Percentiles rank a stretch among this genome's conserved stretches.
phyloP scores from a whole-genome alignment of 1,284 basidiomycete species.

The Amylostereum areolatum region DNA sequence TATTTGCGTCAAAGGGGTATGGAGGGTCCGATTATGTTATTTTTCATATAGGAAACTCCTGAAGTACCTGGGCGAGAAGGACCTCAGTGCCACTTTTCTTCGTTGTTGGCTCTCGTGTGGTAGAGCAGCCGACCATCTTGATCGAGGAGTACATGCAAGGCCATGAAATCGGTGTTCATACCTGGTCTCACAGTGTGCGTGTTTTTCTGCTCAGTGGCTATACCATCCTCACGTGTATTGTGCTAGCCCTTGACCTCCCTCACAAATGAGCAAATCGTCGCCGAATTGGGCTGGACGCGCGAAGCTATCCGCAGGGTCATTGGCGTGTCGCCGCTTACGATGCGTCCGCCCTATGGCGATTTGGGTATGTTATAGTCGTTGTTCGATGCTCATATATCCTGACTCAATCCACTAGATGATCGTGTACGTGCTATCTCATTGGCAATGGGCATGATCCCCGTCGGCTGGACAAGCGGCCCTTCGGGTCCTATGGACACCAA shows the following conservation, averaged over 20 bases:
- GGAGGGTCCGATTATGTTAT: too few species aligned
- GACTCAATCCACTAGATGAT: constrained; percentile 55
- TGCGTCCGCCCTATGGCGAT: constrained; percentile 48
- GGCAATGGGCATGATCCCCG: constrained; percentile 76
- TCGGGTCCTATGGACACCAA: constrained; percentile 77
- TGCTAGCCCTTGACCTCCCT: constrained; percentile 70
- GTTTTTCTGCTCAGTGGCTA: neutral
- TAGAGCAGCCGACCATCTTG: constrained; percentile 74
- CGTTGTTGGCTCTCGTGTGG: constrained; percentile 85
- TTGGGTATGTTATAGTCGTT: constrained; percentile 21
- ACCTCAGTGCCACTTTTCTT: constrained; percentile 84
- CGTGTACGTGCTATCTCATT: constrained; percentile 82
- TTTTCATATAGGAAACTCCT: constrained; percentile 48
- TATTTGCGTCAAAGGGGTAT: too few species aligned
- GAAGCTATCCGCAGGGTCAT: constrained; percentile 73
- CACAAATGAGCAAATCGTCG: constrained; percentile 84
- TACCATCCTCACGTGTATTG: constrained; percentile 17
- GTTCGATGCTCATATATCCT: constrained; percentile 10
- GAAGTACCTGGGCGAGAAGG: constrained; percentile 59
- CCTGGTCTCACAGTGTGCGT: constrained; percentile 67
- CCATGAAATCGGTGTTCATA: constrained; percentile 76
- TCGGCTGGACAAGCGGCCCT: constrained; percentile 72
- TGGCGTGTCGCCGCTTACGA: constrained; percentile 74
- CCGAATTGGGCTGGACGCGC: constrained; percentile 90
- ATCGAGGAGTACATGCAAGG: constrained; percentile 82